phyloP scores from a whole-genome alignment of 2,329 filamentous ascomycete species.

The Paramyrothecium sp. region DNA sequence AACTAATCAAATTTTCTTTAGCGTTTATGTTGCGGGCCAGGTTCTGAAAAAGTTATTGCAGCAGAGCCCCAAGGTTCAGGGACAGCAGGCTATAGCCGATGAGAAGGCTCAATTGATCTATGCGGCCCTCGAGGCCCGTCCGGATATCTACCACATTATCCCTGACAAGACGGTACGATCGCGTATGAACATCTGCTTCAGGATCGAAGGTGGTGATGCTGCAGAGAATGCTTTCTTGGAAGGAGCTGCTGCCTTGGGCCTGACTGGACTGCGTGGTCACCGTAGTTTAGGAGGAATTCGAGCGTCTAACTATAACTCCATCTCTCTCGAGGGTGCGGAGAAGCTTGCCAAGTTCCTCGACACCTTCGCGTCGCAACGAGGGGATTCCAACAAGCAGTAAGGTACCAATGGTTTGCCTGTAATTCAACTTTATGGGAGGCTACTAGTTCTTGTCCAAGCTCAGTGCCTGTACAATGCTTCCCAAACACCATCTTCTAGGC shows the following conservation, averaged over 20 bases:
- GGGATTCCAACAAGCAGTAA: too few species aligned
- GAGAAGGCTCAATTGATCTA: constrained; percentile 80
- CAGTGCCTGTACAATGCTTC: too few species aligned
- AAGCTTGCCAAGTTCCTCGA: constrained; percentile 65
- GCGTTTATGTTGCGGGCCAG: constrained; percentile 86
- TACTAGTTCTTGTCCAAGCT: too few species aligned
- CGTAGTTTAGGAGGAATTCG: constrained; percentile 83
- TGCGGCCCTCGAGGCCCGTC: constrained; percentile 68
- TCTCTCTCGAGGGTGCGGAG: constrained; percentile 65
- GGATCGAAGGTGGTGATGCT: constrained; percentile 59
- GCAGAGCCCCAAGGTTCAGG: constrained; percentile 67
- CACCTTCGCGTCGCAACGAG: constrained; percentile 40
- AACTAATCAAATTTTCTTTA: constrained; percentile 21
- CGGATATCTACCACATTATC: constrained; percentile 73
- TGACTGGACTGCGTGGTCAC: constrained; percentile 86
- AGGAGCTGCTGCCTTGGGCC: constrained; percentile 63
- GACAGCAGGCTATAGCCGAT: constrained; percentile 71
- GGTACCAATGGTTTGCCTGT: too few species aligned
- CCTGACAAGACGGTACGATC: constrained; percentile 75
- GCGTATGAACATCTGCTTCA: constrained; percentile 95
- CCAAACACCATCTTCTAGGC: too few species aligned
- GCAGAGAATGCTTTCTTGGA: constrained; percentile 80
- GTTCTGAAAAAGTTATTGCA: constrained; percentile 76
- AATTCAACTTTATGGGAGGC: too few species aligned
- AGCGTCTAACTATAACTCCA: constrained; percentile 86